Evolutionary conservation across 306 rosid genomes (phyloP).

Genomic region (Rubus parviflorus): DNA sequence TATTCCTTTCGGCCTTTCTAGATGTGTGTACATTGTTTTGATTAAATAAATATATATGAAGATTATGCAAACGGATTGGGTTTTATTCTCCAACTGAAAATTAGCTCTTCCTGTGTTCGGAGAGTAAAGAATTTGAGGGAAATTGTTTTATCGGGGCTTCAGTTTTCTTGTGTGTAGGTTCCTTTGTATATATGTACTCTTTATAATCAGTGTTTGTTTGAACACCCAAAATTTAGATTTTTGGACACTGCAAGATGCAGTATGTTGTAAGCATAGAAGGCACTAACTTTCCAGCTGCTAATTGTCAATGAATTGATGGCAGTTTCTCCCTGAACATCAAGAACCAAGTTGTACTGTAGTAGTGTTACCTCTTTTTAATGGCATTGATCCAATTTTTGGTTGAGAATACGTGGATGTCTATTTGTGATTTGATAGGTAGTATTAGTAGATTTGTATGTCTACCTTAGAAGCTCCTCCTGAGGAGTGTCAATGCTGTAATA

Average conservation of each 20-base stretch:
- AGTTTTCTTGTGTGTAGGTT: not conserved
- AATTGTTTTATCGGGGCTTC: not conserved
- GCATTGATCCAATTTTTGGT: not conserved
- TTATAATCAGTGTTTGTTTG: not conserved
- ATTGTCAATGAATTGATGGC: not conserved
- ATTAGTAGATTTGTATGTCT: not conserved
- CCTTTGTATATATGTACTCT: not conserved
- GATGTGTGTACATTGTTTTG: not conserved
- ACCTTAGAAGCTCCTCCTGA: not conserved
- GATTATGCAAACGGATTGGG: not conserved
- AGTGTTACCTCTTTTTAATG: not conserved
- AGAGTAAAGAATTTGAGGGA: not conserved
- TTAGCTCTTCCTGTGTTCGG: not conserved
- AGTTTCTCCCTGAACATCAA: not conserved
- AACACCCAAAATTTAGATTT: not conserved
- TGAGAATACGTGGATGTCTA: not conserved
- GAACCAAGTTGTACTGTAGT: not conserved
- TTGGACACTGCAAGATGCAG: not conserved
- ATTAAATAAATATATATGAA: not conserved
- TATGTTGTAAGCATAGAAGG: not conserved
- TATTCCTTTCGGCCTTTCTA: conserved; percentile 13
- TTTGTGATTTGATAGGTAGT: not conserved
- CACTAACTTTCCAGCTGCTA: not conserved
- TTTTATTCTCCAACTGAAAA: not conserved
- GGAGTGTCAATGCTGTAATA: not conserved